These are phyloP conservation scores for Pythium plurisporium DNA, from an alignment of 352 stramenopile genomes.

Conservation along the genomic window DNA sequence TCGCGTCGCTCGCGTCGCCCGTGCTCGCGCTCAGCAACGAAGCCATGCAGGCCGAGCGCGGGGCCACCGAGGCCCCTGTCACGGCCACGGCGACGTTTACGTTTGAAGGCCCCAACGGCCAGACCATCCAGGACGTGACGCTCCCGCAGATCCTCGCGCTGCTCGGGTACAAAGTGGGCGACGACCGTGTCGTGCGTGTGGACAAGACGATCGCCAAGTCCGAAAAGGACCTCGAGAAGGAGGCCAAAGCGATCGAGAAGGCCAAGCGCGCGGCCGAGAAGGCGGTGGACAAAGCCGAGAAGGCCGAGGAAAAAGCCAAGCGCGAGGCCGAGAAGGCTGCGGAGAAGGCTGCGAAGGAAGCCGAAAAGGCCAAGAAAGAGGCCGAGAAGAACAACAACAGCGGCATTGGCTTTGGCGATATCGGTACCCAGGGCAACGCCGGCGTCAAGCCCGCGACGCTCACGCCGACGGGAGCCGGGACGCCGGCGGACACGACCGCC, in stretches of 20 bases:
- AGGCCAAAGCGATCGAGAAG: constrained; percentile 14
- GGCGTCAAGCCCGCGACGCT: constrained; percentile 7
- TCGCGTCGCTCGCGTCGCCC: neutral
- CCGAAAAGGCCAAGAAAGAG: constrained; percentile 6
- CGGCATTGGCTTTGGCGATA: constrained; percentile 6
- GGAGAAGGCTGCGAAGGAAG: constrained; percentile 4
- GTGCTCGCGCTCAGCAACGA: neutral
- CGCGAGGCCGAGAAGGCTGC: constrained; percentile 8
- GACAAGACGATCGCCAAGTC: constrained; percentile 8
- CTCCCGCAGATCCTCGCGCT: constrained; percentile 17
- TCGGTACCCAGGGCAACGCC: neutral
- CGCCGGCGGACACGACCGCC: neutral
- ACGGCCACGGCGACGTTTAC: constrained; percentile 4
- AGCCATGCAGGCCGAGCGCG: neutral
- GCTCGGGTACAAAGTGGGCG: constrained; percentile 15
- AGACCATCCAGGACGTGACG: constrained; percentile 4
- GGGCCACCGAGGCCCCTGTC: neutral
- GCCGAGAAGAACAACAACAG: neutral
- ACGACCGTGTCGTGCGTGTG: constrained; percentile 10
- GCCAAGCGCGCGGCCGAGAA: constrained; percentile 12
- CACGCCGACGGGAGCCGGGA: constrained; percentile 1
- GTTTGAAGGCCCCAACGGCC: constrained; percentile 9
- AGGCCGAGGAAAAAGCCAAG: constrained; percentile 12
- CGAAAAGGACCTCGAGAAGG: constrained; percentile 2
- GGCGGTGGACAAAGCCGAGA: constrained; percentile 7